These are phyloP conservation scores for Phytophthora citrophthora DNA, from an alignment of 352 stramenopile species.

Conservation along the genomic window DNA sequence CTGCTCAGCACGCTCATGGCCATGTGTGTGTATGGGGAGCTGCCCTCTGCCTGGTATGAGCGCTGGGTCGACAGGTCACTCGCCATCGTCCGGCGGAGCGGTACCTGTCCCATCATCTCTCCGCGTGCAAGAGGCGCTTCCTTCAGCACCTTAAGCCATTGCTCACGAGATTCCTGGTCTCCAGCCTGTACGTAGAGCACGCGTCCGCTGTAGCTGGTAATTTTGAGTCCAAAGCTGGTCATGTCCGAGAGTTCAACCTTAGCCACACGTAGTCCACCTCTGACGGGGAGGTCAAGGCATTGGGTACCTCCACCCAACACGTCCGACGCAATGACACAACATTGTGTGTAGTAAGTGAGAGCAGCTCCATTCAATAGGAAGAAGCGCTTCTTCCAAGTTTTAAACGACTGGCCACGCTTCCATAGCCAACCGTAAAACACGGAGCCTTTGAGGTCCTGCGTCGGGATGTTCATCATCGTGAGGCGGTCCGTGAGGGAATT, in stretches of 20 bases:
- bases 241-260: slow-evolving; percentile 47
- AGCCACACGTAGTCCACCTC: slow-evolving; percentile 60
- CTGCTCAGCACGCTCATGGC: slow-evolving; percentile 56
- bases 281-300: slow-evolving; percentile 63
- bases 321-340: slow-evolving; percentile 68
- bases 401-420: slow-evolving; percentile 77
- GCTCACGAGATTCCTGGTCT: slow-evolving; percentile 44
- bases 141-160: slow-evolving; percentile 67
- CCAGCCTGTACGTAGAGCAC: slow-evolving; percentile 66
- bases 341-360: slow-evolving; percentile 78
- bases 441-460: slow-evolving; percentile 58
- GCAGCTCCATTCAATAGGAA: slow-evolving; percentile 71
- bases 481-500: slow-evolving; percentile 58
- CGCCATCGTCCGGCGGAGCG: slow-evolving; percentile 45
- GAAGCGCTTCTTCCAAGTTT: slow-evolving; percentile 85
- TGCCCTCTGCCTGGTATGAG: slow-evolving; percentile 24
- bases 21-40: slow-evolving; percentile 32
- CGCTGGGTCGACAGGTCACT: slow-evolving; percentile 48
- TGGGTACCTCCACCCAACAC: slow-evolving; percentile 54
- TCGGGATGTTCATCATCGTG: slow-evolving; percentile 71
- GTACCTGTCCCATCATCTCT: slow-evolving; percentile 33
- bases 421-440: slow-evolving; percentile 82
- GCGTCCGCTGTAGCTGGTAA: slow-evolving; percentile 69
- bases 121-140: slow-evolving; percentile 43
- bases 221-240: slow-evolving; percentile 62